A percentile compares a stretch with the other conserved stretches of the same genome.
Conservation (phyloP, 805 yeast species). For the Candida krabiensis region DNA sequence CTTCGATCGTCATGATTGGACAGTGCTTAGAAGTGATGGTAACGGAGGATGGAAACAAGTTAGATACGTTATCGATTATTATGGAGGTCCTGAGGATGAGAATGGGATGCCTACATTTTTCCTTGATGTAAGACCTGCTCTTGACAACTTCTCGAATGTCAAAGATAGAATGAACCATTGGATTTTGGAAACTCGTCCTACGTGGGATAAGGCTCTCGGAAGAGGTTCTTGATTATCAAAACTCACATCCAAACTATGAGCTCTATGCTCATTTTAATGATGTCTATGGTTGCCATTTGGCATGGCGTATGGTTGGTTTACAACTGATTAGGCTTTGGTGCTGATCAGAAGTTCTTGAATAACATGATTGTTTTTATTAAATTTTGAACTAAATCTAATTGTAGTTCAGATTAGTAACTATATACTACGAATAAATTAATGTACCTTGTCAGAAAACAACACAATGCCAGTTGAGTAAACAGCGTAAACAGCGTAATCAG, state of each 20-base stretch:
- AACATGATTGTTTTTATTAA: constrained; percentile 1
- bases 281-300: too few relatives aligned
- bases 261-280: too few relatives aligned
- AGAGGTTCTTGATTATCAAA: constrained; percentile 23
- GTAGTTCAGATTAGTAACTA: too few relatives aligned
- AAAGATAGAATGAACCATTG: constrained; percentile 69
- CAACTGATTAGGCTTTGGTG: too few relatives aligned
- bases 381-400: too few relatives aligned
- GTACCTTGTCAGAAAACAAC: too few relatives aligned
- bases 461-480: too few relatives aligned
- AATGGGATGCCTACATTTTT: constrained; percentile 89
- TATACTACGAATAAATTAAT: too few relatives aligned
- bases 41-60: constrained; percentile 62
- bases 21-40: constrained; percentile 70
- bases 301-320: too few relatives aligned
- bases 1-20: constrained; percentile 98
- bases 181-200: constrained; percentile 49
- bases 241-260: too few relatives aligned
- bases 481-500: too few relatives aligned
- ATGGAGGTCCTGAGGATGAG: constrained; percentile 86
- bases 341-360: too few relatives aligned
- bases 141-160: constrained; percentile 65
- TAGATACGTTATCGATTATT: constrained; percentile 93
- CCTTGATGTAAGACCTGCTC: constrained; percentile 94
- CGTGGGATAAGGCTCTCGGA: constrained; percentile 73